Evolutionary conservation across 768 basidiomycete genomes (phyloP).

Genomic region (Amanita molliuscula): DNA sequence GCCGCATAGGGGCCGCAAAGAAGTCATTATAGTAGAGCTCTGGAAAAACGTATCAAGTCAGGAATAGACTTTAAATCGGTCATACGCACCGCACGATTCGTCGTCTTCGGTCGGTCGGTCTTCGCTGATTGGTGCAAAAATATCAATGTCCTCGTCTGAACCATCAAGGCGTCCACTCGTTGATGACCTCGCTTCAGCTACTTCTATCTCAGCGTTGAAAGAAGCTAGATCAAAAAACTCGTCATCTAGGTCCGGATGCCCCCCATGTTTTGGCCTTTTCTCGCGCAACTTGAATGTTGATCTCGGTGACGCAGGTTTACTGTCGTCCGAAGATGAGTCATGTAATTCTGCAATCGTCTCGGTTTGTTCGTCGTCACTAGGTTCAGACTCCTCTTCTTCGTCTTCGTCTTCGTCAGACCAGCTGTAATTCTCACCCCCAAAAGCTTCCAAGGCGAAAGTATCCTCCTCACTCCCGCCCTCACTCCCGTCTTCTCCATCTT

Average conservation of each 20-base stretch:
- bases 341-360: conserved; percentile 18
- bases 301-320: conserved; percentile 15
- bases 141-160: conserved; percentile 39
- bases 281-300: conserved; percentile 18
- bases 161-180: conserved; percentile 51
- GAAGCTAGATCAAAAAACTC: conserved; percentile 80
- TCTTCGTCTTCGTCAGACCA: conserved; percentile 9
- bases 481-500: conserved; percentile 11
- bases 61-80: neutral
- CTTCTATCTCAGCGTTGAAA: conserved; percentile 83
- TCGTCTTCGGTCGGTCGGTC: conserved; percentile 31
- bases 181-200: conserved; percentile 54
- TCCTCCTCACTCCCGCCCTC: conserved; percentile 15
- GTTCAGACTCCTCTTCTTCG: conserved; percentile 14
- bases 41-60: conserved; percentile 16
- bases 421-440: neutral
- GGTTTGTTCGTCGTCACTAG: conserved; percentile 14
- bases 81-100: conserved; percentile 27
- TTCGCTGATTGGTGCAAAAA: conserved; percentile 54
- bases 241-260: conserved; percentile 57
- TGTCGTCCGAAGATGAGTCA: conserved; percentile 27
- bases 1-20: conserved; percentile 51
- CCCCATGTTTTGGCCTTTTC: conserved; percentile 9
- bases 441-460: neutral
- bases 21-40: conserved; percentile 70